Base-by-base conservation (phyloP, 805 yeast genomes). In the Suhomyces sp. region DNA sequence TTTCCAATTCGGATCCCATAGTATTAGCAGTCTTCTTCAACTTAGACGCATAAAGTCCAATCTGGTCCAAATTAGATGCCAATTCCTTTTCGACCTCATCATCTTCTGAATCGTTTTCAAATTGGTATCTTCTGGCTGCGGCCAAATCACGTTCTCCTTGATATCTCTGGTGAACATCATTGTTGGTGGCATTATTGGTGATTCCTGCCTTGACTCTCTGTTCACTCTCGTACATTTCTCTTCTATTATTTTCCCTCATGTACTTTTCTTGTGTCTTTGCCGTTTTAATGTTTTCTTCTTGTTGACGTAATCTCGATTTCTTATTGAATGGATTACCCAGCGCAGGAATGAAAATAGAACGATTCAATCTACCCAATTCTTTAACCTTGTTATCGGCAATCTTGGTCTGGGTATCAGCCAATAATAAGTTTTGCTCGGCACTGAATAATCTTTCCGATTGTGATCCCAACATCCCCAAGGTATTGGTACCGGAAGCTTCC, bases 401-500 rank as follows among this genome's bases (percentile, higher is more conserved):
- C 47, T 79, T 70, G 39, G 86, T 85, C 56, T 88, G 96, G 3
- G 87, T 81, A 39, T 81, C 83, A 34, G 95, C 87, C 36, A 85
- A 64, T 35, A 84, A 77, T 47, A 91, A 65, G 46, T 81, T 81
- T 45, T 77, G 77, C 55, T 93, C 96, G 14, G 90, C 80, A 51
- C 77, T 79, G 57, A 83, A 85, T 44, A 93, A 68, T 31, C 87
- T 72, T 55, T 88, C 96, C 38, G 93, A 80, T 60, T 93, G 98
- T n/a, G 90, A 77, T 17, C 98, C 98, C 31, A 93, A 72, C 78
- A 87, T 78, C 19, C 96, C 97, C 43, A 91, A 62, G 0, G 97
- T 83, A 55, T 91, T 90, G 13, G 68, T 58, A 11, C 65, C 73
- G 10, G 66, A 57, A 4, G 71, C 71, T 37, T 68, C 72, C 8